Base-by-base conservation (phyloP, 345 rosid genomes). In the Alliaria petiolata region DNA sequence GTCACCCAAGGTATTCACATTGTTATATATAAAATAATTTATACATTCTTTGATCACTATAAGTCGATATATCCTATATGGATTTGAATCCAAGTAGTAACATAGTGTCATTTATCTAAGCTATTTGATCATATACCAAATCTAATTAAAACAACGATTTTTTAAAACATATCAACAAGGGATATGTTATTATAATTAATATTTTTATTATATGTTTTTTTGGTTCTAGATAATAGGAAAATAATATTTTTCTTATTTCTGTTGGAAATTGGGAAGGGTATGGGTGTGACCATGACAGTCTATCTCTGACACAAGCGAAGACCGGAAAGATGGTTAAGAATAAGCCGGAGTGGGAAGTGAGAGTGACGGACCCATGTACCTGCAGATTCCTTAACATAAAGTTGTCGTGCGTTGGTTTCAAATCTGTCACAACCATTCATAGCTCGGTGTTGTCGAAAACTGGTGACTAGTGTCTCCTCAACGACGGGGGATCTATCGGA, bases 281-380 rank as follows among this genome's bases (percentile, higher is more conserved):
- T 57, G 65, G 47, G 15, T 38, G 49, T 69, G 71, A 15, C 8
- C 0, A 0, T 4, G 0, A 59, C 0, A 11, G 2, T 42, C 7
- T 69, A 15, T 6, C 13, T 7, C 13, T 57, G 10, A 11, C 16
- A 47, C 74, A 69, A 47, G 58, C 49, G 7, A 58, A 69, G 38
- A 45, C 57, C 38, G 74, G 66, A 9, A 28, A 39, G 7, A 35
- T 46, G 46, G 16, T 58, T 40, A 0, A 58, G 2, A 26, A 35
- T 49, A 69, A 69, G 46, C 58, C 58, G 7, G 65, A 34, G 74
- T 69, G 74, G 74, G 17, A 57, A 69, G 74, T 69, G 14, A 58
- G 0, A 34, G 12, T 58, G 35, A 33, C 0, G 8, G 15, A 58
- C 55, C 11, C 36, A 22, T 10, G 49, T 26, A 1, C 39, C 7